A percentile compares a stretch with the other conserved stretches of the same genome.
Evolutionary conservation across 1,284 basidiomycete species (phyloP).

Genomic region (Tilletia caries): DNA sequence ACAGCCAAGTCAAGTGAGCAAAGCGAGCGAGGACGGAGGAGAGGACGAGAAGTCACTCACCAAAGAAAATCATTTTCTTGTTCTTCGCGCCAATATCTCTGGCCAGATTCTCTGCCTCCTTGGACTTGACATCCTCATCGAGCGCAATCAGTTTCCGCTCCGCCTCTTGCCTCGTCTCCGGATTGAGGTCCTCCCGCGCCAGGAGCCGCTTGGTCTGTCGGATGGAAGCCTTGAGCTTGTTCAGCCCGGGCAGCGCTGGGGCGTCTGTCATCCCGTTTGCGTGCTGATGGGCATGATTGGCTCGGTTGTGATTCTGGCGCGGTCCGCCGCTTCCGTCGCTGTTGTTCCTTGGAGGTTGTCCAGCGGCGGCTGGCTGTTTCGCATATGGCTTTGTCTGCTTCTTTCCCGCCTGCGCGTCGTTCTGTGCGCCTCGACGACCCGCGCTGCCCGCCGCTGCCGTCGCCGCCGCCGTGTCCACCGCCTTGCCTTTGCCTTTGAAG

Average conservation of each 20-base stretch:
- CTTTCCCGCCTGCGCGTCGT: not conserved
- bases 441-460: too few relatives aligned
- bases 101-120: not conserved
- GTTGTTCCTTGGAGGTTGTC: too few relatives aligned
- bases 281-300: too few relatives aligned
- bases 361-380: not conserved
- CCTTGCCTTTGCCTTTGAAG: too few relatives aligned
- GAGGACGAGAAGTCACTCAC: not conserved
- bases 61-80: conserved; percentile 6
- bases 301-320: too few relatives aligned
- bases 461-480: too few relatives aligned
- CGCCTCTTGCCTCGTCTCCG: conserved; percentile 38
- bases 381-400: not conserved
- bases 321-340: not conserved
- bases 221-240: conserved; percentile 36
- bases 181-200: conserved; percentile 32
- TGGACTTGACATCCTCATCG: conserved; percentile 13
- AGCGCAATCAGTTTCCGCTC: conserved; percentile 35
- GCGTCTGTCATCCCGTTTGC: too few relatives aligned
- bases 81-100: not conserved
- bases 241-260: conserved; percentile 6
- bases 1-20: not conserved
- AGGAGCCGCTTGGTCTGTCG: conserved; percentile 40
- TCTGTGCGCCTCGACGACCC: too few relatives aligned
- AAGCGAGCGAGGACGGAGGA: not conserved